These are phyloP conservation scores for Teunomyces aglyptinius DNA, from an alignment of 805 yeast species.

Conservation along the genomic window DNA sequence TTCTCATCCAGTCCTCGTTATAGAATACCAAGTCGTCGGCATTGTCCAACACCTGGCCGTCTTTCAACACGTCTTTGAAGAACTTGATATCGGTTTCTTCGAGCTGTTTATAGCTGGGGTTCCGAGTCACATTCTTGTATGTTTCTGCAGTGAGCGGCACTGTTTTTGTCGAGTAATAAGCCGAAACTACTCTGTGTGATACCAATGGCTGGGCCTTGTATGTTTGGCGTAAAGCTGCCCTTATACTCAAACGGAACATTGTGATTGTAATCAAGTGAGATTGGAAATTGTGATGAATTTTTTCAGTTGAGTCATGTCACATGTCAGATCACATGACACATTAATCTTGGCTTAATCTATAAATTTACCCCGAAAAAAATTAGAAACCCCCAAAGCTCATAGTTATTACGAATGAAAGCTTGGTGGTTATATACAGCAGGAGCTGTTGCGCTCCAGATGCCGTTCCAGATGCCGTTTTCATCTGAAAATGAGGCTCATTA, in stretches of 20 bases:
- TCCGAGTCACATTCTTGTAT: constrained; percentile 58
- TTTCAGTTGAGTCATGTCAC: constrained; percentile 1
- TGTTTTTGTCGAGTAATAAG: constrained; percentile 24
- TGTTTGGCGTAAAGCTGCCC: constrained; percentile 7
- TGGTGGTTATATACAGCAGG: constrained; percentile 1
- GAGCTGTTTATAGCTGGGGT: constrained; percentile 50
- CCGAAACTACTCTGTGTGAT: not conserved
- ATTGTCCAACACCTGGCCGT: constrained; percentile 49
- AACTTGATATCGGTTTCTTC: constrained; percentile 54
- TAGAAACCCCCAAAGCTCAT: not conserved
- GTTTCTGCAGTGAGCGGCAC: constrained; percentile 67
- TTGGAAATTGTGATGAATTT: not conserved
- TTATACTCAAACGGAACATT: constrained; percentile 6
- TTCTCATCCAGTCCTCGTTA: constrained; percentile 94
- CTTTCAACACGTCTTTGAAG: constrained; percentile 60
- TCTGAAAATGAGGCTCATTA: constrained; percentile 23
- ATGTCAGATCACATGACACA: not conserved
- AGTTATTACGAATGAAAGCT: not conserved
- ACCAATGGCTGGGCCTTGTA: not conserved
- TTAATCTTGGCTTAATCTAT: not conserved
- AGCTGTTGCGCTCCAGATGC: constrained; percentile 4
- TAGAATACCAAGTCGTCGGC: constrained; percentile 62
- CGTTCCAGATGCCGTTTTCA: constrained; percentile 5
- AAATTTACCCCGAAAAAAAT: not conserved
- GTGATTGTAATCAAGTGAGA: no score